Conservation (phyloP, 2,329 filamentous ascomycete genomes). For the Venturia effusa region DNA sequence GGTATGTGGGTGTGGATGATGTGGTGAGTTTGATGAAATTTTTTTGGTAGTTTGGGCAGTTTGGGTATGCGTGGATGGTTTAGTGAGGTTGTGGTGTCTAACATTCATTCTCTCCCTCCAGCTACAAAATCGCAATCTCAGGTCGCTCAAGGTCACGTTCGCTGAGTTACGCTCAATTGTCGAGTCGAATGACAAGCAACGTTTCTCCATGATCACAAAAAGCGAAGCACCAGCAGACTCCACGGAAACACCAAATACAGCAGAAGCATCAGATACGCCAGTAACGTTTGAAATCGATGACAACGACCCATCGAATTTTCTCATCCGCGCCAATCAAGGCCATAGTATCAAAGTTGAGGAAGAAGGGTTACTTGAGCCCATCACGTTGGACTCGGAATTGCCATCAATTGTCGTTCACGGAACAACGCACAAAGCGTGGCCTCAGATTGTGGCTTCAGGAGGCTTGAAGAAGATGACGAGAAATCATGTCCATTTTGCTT, state of each 20-base stretch:
- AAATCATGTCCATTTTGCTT: slow-evolving; percentile 84
- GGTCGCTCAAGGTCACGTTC: slow-evolving; percentile 61
- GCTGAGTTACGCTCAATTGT: slow-evolving; percentile 63
- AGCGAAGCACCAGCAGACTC: slow-evolving; percentile 27
- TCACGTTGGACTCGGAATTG: slow-evolving; percentile 48
- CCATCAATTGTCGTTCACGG: slow-evolving; percentile 70
- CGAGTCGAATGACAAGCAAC: slow-evolving; percentile 73
- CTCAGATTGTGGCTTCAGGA: slow-evolving; percentile 60
- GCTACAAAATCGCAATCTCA: slow-evolving; percentile 50
- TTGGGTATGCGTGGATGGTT: background rate
- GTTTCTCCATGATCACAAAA: slow-evolving; percentile 65
- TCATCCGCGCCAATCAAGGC: slow-evolving; percentile 93
- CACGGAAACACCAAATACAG: slow-evolving; percentile 37
- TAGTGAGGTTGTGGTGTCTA: background rate
- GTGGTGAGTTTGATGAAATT: slow-evolving; percentile 39
- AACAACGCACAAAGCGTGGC: slow-evolving; percentile 76
- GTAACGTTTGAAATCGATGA: slow-evolving; percentile 11
- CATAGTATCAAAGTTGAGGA: slow-evolving; percentile 71
- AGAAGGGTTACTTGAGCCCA: slow-evolving; percentile 57
- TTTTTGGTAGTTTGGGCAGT: background rate
- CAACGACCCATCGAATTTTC: slow-evolving; percentile 52
- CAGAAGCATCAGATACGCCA: slow-evolving; percentile 42
- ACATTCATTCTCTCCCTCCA: slow-evolving; percentile 18
- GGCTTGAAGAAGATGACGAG: slow-evolving; percentile 72
- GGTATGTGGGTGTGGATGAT: slow-evolving; percentile 50